These are phyloP conservation scores for Lentinula guzmanii DNA, from an alignment of 768 basidiomycete species.

Conservation along the genomic window DNA sequence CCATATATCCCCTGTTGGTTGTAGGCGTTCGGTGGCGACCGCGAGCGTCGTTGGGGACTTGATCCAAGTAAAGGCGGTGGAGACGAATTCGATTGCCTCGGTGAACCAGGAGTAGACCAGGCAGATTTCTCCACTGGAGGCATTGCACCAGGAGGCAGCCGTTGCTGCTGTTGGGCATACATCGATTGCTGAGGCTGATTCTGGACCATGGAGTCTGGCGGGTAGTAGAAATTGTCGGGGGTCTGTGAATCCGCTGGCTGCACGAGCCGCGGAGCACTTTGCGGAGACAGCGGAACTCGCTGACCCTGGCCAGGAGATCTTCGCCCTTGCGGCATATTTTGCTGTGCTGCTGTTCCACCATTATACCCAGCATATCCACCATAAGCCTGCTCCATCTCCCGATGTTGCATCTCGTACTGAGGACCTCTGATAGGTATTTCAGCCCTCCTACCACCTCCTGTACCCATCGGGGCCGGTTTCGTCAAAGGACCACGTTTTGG, in stretches of 20 bases:
- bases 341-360: constrained; percentile 16
- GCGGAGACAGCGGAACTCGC: constrained; percentile 14
- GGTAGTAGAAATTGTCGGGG: constrained; percentile 33
- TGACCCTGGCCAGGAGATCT: constrained; percentile 22
- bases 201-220: constrained; percentile 19
- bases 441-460: constrained; percentile 54
- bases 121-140: constrained; percentile 38
- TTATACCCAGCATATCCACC: constrained; percentile 35
- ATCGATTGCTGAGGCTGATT: constrained; percentile 3
- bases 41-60: constrained; percentile 35
- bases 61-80: constrained; percentile 22
- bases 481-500: constrained; percentile 59
- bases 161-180: constrained; percentile 25
- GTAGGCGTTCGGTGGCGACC: constrained; percentile 44
- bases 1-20: constrained; percentile 20
- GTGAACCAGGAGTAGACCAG: constrained; percentile 8
- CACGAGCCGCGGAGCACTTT: constrained; percentile 20
- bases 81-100: constrained; percentile 12
- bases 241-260: constrained; percentile 13
- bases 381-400: constrained; percentile 89
- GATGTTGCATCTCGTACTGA: constrained; percentile 92
- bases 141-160: constrained; percentile 60
- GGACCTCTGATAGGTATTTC: constrained; percentile 87
- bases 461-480: constrained; percentile 47
- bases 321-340: constrained; percentile 21